phyloP scores from a whole-genome alignment of 192 early-diverging fungal species.

The Coemansia sp. region DNA sequence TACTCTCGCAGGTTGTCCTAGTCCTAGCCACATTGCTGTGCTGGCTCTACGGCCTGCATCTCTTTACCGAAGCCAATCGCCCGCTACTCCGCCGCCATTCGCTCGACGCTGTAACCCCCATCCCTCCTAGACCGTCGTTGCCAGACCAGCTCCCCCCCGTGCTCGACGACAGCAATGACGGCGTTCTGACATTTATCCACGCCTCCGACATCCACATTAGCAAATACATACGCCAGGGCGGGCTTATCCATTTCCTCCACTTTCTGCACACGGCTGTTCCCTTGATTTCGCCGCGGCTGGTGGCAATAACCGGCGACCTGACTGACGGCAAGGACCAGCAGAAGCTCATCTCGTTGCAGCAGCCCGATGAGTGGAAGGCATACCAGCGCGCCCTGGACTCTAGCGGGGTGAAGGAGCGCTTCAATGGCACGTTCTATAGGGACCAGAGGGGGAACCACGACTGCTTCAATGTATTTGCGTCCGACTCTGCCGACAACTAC shows the following conservation, averaged over 20 bases:
- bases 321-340: conserved; percentile 82
- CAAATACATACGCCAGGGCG: conserved; percentile 62
- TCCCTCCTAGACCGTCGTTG: background rate
- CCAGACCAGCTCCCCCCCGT: conserved; percentile 10
- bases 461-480: conserved; percentile 78
- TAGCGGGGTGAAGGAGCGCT: conserved; percentile 47
- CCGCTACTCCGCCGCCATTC: conserved; percentile 11
- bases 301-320: conserved; percentile 83
- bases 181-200: conserved; percentile 72
- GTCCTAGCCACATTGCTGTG: conserved; percentile 28
- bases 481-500: conserved; percentile 60
- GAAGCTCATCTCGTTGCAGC: conserved; percentile 69
- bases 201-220: conserved; percentile 90
- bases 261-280: conserved; percentile 75
- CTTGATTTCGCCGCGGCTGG: conserved; percentile 73
- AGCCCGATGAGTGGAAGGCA: conserved; percentile 77
- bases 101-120: background rate
- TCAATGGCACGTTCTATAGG: conserved; percentile 68
- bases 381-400: conserved; percentile 66
- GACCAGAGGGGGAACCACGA: conserved; percentile 96
- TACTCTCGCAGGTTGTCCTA: conserved; percentile 21
- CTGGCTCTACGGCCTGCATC: conserved; percentile 48
- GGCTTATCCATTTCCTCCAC: conserved; percentile 73
- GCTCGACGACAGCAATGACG: conserved; percentile 58
- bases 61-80: conserved; percentile 32